These are phyloP conservation scores for Trichophyton benhamiae DNA, from an alignment of 2,329 filamentous ascomycete species.

Conservation along the genomic window DNA sequence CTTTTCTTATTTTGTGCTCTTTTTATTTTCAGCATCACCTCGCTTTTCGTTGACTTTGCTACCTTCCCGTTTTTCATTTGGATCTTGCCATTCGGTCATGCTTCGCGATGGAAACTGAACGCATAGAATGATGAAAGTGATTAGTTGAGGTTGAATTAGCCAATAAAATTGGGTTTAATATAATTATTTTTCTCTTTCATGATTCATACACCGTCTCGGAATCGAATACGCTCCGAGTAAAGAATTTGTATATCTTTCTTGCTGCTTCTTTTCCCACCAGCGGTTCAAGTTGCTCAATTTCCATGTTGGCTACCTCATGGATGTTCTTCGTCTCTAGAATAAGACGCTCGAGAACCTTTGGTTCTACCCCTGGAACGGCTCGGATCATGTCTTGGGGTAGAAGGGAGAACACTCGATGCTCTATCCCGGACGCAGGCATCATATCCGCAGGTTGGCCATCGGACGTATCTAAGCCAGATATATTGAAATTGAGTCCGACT, in stretches of 20 bases:
- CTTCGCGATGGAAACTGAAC: not conserved
- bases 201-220: slow-evolving; percentile 14
- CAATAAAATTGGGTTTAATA: not conserved
- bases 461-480: slow-evolving; percentile 15
- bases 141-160: slow-evolving; percentile 4
- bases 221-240: slow-evolving; percentile 53
- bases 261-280: slow-evolving; percentile 68
- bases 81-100: not conserved
- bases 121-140: slow-evolving; percentile 8
- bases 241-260: slow-evolving; percentile 67
- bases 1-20: not conserved
- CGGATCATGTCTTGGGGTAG: slow-evolving; percentile 85
- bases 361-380: slow-evolving; percentile 70
- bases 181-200: not conserved
- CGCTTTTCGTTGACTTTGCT: not conserved
- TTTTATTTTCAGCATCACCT: not conserved
- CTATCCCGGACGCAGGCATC: slow-evolving; percentile 42
- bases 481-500: slow-evolving; percentile 57
- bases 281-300: slow-evolving; percentile 55
- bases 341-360: slow-evolving; percentile 62
- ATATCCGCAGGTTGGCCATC: slow-evolving; percentile 32
- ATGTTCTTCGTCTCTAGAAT: slow-evolving; percentile 64
- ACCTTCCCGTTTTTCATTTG: slow-evolving; percentile 1
- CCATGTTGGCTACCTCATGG: slow-evolving; percentile 74
- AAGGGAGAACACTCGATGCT: slow-evolving; percentile 61